Evolutionary conservation across 176 grass and related monocot genomes (phyloP), one percentile per base, ranked within the genome.

Genomic region (Avena atlantica): DNA sequence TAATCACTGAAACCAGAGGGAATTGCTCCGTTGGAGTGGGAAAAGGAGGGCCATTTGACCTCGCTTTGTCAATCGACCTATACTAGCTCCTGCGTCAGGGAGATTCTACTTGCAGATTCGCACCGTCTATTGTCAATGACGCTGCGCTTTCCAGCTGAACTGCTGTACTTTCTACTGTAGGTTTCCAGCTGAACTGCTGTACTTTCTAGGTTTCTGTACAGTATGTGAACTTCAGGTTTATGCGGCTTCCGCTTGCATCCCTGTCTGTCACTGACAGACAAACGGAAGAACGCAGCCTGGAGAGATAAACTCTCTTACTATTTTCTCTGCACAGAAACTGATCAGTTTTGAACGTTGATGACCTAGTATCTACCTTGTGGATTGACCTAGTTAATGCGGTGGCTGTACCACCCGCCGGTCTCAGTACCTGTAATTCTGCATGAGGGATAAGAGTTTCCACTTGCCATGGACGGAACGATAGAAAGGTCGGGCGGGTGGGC

Each of bases 11-110:
- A 91, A 63, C 8, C 4, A 17, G 81, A 81, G 59, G 59, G 37
- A 81, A 85, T 85, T 55, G 86, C 76, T 91, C 70, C 29, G 78
- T 19, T 85, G 86, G 70, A 82, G 82, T 85, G 78, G 84, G 40
- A 68, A 82, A 77, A 45, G 29, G 4, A 11, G 44, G 66, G 44
- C 29, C 60, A 36, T 82, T 81, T 81, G 77, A 88, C 81, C 21
- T 36, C 11, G 19, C 90, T 81, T 0, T 37, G 16, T 49, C 14
- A 11, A 29, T 20, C 13, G 24, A 0, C 37, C 37, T 40, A 40
- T 40, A 40, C 37, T 40, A 40, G 37, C 40, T 42, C 40, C 40
- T 21, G 9, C 45, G 9, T 48, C 58, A 74, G 24, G 29, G 58
- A 84, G 66, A 74, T 84, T 52, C 73, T 73, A 10, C 69, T 76